Conservation (phyloP, 78 protist species). For the Anaeramoeba ignava region DNA sequence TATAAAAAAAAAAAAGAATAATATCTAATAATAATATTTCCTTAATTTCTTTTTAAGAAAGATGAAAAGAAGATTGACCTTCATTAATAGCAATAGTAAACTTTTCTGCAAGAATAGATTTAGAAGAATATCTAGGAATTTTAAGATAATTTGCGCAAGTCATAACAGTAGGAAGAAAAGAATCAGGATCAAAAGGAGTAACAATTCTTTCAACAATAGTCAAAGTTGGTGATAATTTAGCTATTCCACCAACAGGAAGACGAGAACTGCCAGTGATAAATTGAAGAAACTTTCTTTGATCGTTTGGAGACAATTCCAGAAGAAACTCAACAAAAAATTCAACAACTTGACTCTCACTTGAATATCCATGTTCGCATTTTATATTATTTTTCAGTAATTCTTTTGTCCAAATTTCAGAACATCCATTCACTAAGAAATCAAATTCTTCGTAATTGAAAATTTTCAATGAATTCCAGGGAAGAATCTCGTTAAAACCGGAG, state of each 20-base stretch:
- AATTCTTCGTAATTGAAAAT: constrained; percentile 35
- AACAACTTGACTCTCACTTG: constrained; percentile 20
- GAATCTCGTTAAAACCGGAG: constrained; percentile 37
- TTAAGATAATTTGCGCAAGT: constrained; percentile 63
- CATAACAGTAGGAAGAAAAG: constrained; percentile 24
- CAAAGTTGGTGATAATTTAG: constrained; percentile 35
- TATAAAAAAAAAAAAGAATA: no score
- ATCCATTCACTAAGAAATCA: constrained; percentile 39
- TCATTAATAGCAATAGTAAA: constrained; percentile 42
- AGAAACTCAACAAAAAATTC: constrained; percentile 39
- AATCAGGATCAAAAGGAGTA: background rate
- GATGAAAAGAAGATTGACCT: constrained; percentile 39
- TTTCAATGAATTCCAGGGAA: constrained; percentile 23
- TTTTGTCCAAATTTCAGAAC: constrained; percentile 1
- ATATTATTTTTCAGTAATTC: background rate
- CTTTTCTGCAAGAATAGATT: constrained; percentile 32
- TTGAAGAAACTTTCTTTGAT: constrained; percentile 27
- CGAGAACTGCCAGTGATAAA: constrained; percentile 57
- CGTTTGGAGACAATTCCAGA: background rate
- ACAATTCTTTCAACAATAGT: constrained; percentile 38
- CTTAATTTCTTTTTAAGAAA: no score
- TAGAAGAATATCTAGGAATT: constrained; percentile 56
- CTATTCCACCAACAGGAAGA: constrained; percentile 52
- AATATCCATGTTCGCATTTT: constrained; percentile 18
- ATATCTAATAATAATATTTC: no score